Conservation (phyloP, 768 basidiomycete species). For the Pisolithus tinctorius region DNA sequence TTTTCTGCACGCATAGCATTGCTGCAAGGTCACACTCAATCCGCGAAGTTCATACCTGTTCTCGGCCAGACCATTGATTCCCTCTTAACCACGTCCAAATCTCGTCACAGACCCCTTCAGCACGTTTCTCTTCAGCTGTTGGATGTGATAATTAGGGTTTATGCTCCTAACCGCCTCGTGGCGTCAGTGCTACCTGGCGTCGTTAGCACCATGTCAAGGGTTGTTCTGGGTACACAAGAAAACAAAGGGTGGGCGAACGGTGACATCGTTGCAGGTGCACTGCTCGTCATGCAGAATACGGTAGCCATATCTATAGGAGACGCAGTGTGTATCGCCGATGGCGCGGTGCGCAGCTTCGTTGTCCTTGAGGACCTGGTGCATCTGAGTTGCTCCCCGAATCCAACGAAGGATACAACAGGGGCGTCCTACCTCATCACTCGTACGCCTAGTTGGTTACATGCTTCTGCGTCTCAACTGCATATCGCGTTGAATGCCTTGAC, state of each 20-base stretch:
- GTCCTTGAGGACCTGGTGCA: slow-evolving; percentile 59
- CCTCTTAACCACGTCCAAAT: slow-evolving; percentile 53
- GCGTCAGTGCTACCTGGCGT: slow-evolving; percentile 81
- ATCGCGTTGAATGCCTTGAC: slow-evolving; percentile 76
- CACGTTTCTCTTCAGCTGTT: slow-evolving; percentile 54
- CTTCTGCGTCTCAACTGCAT: slow-evolving; percentile 75
- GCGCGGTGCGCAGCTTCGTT: slow-evolving; percentile 46
- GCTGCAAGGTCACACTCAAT: slow-evolving; percentile 34
- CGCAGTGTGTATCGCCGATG: slow-evolving; percentile 55
- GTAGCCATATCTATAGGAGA: slow-evolving; percentile 62
- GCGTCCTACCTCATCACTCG: slow-evolving; percentile 47
- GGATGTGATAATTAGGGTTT: slow-evolving; percentile 41
- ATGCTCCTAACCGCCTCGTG: slow-evolving; percentile 44
- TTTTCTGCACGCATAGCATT: slow-evolving; percentile 30
- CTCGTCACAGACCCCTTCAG: slow-evolving; percentile 57
- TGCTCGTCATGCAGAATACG: slow-evolving; percentile 48
- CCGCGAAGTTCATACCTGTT: slow-evolving; percentile 58
- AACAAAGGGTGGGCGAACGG: slow-evolving; percentile 69
- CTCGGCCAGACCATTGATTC: slow-evolving; percentile 79
- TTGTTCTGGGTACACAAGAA: slow-evolving; percentile 50
- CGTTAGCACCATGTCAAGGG: slow-evolving; percentile 68
- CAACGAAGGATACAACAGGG: slow-evolving; percentile 18
- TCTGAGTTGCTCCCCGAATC: slow-evolving; percentile 14
- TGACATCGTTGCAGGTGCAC: slow-evolving; percentile 51
- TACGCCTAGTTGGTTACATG: slow-evolving; percentile 72